Base-by-base conservation (phyloP, 495 filamentous ascomycete species). In the Daldinia decipiens region DNA sequence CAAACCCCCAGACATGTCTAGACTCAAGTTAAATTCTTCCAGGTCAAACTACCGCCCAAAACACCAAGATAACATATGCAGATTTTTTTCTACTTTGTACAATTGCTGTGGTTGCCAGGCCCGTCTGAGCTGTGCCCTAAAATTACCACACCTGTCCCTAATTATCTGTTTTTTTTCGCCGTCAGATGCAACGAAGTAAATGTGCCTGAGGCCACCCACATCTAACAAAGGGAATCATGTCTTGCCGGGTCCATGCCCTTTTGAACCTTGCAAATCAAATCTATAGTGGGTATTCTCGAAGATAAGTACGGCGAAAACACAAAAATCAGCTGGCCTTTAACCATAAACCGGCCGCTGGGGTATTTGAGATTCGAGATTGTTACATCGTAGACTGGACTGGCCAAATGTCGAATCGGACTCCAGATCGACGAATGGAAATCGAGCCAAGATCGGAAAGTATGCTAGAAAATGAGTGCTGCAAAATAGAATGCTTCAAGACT, bases 271-370 rank as follows among this genome's bases (percentile, higher is more conserved):
- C 36, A 71, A 75, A 73, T 57, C 71, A 74, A 76, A 59, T 81
- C 78, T 81, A 80, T 81, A 77, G 57, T 72, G 78, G 79, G 79
- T 79, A 79, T 79, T 80, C 76, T 79, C 67, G 76, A 79, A 78
- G 68, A 71, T 67, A 71, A 74, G 56, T 61, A 34, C 11, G 62
- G 68, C 45, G 70, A 76, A 77, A 77, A 76, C 59, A 67, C 64
- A 61, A 70, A 70, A 69, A 67, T 65, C 58, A 66, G 52, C 74
- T 59, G 68, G 67, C 59, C 60, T 63, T 59, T 59, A 61, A 67
- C 70, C 62, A 53, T 67, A 51, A 73, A 69, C 67, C 72, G 72
- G 69, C 59, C 54, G 58, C 67, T 29, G 70, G 75, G 76, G 76
- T 75, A 75, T 72, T 68, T 74, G 72, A 69, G 76, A 77, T 73